phyloP scores from a whole-genome alignment of 1,284 basidiomycete species.

The Malassezia obtusa region DNA sequence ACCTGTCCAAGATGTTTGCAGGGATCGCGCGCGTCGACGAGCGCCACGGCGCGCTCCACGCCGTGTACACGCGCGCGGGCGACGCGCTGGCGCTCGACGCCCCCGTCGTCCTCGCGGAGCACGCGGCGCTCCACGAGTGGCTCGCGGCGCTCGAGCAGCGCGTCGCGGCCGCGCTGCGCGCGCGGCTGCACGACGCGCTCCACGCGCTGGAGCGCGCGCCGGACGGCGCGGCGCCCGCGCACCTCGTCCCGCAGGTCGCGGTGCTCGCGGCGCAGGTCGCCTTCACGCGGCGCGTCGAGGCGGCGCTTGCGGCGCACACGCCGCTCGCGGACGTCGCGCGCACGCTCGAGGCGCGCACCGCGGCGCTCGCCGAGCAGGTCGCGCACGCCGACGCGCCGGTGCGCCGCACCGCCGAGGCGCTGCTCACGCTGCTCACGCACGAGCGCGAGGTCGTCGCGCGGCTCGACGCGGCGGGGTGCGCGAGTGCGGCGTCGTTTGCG shows the following conservation, averaged over 20 bases:
- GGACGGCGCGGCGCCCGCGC: constrained; percentile 77
- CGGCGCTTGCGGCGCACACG: constrained; percentile 64
- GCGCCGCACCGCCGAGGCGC: constrained; percentile 91
- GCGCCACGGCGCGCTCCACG: constrained; percentile 54
- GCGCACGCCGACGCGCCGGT: constrained; percentile 76
- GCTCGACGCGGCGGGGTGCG: constrained; percentile 62
- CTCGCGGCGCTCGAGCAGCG: constrained; percentile 80
- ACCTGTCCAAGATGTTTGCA: constrained; percentile 99
- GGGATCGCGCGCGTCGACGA: constrained; percentile 81
- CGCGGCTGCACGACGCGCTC: constrained; percentile 68
- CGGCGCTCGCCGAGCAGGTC: constrained; percentile 78
- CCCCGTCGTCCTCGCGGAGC: constrained; percentile 64
- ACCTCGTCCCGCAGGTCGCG: constrained; percentile 88
- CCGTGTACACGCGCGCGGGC: constrained; percentile 60
- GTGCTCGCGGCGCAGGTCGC: constrained; percentile 85
- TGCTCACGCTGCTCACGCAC: constrained; percentile 97
- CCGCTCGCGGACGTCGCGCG: constrained; percentile 67
- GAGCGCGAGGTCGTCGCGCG: constrained; percentile 85
- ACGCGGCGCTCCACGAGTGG: constrained; percentile 98
- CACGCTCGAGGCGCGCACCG: background rate
- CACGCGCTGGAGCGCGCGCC: constrained; percentile 55
- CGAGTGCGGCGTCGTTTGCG: constrained; percentile 64
- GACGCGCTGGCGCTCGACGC: constrained; percentile 86
- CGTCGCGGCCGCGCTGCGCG: constrained; percentile 85
- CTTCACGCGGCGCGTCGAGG: constrained; percentile 83